These are phyloP conservation scores for Solanum megistacrolobum DNA, from an alignment of 257 asterid genomes.

Conservation along the genomic window DNA sequence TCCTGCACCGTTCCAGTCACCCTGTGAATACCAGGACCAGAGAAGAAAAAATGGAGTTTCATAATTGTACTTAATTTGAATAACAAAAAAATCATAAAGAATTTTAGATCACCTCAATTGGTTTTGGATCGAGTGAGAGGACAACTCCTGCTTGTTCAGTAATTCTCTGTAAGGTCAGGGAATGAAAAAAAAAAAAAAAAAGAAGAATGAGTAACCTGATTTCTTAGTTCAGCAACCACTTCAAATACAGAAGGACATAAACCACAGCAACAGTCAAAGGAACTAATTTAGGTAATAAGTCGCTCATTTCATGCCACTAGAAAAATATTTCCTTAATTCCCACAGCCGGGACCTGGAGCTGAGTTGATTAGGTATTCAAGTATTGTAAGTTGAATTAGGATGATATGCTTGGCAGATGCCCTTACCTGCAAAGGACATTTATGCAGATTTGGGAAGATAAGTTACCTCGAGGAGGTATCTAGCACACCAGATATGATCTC, in stretches of 20 bases:
- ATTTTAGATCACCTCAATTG: constrained; percentile 51
- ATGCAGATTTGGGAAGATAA: background rate
- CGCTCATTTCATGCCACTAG: background rate
- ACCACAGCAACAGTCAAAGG: background rate
- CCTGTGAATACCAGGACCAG: constrained; percentile 26
- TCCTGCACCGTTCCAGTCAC: constrained; percentile 99
- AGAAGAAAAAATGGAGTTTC: background rate
- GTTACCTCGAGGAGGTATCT: constrained; percentile 93
- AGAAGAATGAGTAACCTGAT: background rate
- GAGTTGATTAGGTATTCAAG: background rate
- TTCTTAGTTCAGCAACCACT: background rate
- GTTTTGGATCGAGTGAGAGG: constrained; percentile 89
- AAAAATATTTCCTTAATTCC: background rate
- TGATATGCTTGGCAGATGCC: background rate
- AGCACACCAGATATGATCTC: constrained; percentile 94
- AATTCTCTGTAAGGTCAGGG: constrained; percentile 55
- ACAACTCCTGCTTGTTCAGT: constrained; percentile 98
- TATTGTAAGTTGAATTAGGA: background rate
- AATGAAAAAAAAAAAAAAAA: background rate
- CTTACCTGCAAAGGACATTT: background rate
- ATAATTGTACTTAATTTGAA: background rate
- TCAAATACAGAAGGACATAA: background rate
- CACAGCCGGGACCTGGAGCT: background rate
- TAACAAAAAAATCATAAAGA: background rate
- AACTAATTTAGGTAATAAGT: background rate